These are phyloP conservation scores for Gaertneriomyces sp. DNA, from an alignment of 192 early-diverging fungal genomes.

Conservation along the genomic window DNA sequence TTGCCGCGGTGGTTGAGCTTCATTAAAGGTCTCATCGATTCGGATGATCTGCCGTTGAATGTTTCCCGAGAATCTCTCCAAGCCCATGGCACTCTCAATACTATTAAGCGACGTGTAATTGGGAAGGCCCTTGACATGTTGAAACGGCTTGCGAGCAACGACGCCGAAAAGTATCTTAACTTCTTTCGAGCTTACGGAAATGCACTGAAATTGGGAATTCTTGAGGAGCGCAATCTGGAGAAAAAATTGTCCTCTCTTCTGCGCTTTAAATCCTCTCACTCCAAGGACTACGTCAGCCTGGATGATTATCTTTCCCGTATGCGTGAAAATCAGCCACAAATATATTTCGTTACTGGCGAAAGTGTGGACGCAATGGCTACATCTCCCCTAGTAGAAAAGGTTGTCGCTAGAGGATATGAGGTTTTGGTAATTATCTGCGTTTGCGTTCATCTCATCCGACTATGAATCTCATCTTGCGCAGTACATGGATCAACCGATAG, in stretches of 20 bases:
- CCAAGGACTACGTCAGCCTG: constrained; percentile 52
- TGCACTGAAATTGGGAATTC: constrained; percentile 83
- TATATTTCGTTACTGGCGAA: constrained; percentile 80
- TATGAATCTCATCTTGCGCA: not conserved
- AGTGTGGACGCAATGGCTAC: constrained; percentile 64
- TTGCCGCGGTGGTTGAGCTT: constrained; percentile 91
- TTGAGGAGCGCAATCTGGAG: constrained; percentile 72
- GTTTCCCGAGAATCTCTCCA: constrained; percentile 97
- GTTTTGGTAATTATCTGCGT: constrained; percentile 68
- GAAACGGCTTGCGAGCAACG: constrained; percentile 51
- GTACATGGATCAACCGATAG: constrained; percentile 60
- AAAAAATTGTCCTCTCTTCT: constrained; percentile 79
- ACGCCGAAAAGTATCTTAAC: constrained; percentile 39
- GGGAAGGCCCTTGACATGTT: constrained; percentile 90
- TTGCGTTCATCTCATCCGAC: constrained; percentile 42
- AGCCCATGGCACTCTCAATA: constrained; percentile 72
- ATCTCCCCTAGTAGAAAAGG: constrained; percentile 89
- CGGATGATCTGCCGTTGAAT: constrained; percentile 95
- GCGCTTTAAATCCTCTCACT: constrained; percentile 36
- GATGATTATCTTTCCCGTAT: constrained; percentile 82
- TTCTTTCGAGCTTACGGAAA: constrained; percentile 75
- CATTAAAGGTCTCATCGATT: constrained; percentile 90
- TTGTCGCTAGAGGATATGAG: constrained; percentile 84
- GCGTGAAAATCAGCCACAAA: constrained; percentile 85
- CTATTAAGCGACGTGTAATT: constrained; percentile 84